These are phyloP conservation scores for Psilocybe tampanensis DNA, from an alignment of 768 basidiomycete genomes.

Conservation along the genomic window DNA sequence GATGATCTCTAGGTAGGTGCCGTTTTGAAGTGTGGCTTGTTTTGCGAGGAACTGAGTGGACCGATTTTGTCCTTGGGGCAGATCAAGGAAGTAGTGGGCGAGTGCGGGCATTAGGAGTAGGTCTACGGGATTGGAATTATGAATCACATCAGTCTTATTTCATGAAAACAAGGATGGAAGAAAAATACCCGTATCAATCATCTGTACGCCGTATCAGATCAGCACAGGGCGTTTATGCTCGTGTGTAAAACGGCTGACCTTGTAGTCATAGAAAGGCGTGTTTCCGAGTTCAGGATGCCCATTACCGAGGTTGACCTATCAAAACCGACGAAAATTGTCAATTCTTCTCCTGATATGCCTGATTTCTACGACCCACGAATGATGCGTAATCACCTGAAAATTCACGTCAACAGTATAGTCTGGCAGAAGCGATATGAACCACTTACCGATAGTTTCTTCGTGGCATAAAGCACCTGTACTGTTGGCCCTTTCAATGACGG, in stretches of 20 bases:
- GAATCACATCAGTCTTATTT: too few species aligned
- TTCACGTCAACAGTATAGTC: too few species aligned
- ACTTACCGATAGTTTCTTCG: slow-evolving; percentile 40
- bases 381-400: slow-evolving; percentile 38
- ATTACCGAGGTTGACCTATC: slow-evolving; percentile 39
- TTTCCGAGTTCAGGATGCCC: slow-evolving; percentile 38
- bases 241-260: slow-evolving; percentile 15
- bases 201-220: slow-evolving; percentile 24
- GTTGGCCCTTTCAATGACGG: slow-evolving; percentile 44
- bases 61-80: slow-evolving; percentile 41
- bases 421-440: background rate
- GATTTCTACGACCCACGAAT: slow-evolving; percentile 23
- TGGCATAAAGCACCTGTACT: slow-evolving; percentile 44
- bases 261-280: slow-evolving; percentile 41
- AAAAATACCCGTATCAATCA: slow-evolving; percentile 39
- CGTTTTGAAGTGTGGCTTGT: slow-evolving; percentile 41
- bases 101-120: slow-evolving; percentile 43
- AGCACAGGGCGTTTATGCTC: background rate
- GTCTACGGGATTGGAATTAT: slow-evolving; percentile 27
- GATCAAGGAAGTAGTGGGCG: slow-evolving; percentile 44
- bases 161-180: too few species aligned
- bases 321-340: background rate
- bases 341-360: background rate
- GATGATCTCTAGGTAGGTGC: slow-evolving; percentile 40
- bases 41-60: slow-evolving; percentile 32